Evolutionary conservation across 1,139 yeast genomes (phyloP), one percentile per base, ranked within the genome.

Genomic region (Kodamaea derodonti): DNA sequence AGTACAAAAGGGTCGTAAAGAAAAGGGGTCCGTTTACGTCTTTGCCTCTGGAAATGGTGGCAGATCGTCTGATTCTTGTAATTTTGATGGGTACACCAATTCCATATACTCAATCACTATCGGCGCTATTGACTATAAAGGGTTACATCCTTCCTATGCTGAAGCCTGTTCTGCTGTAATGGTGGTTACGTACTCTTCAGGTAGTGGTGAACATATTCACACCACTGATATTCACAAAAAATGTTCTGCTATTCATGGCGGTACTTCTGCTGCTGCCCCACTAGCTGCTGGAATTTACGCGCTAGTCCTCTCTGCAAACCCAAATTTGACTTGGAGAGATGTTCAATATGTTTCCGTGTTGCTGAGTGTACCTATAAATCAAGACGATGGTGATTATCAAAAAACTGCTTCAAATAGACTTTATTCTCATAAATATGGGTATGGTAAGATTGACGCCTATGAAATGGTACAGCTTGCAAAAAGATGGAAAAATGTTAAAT

Each of bases 201-300:
- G 97, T 1, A 80, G 92, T 3, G 86, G 86, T 20, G 95, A 87
- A 53, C 85, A 78, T 53, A 92, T 94, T 39, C 94, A 85, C 52
- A 86, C 98, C 6, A 86, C 97, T 2, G 97, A 92, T 57, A 75
- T 87, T 36, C 72, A 79, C 33, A 72, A 72, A n/a, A 58, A 62
- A 45, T 94, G 99, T 57, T 65, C 94, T 2, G 70, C 72, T 24
- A 56, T 50, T 20, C 98, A 94, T 59, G 96, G 97, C 7, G 99
- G 99, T 15, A 94, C 99, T 0, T 90, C 97, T 13, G 98, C 98
- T 1, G 97, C 98, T 13, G 98, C 98, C 0, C 99, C 99, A 0
- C 70, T 94, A 37, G 98, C 97, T 0, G 97, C 97, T 0, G 98
- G 98, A 14, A 74, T 94, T 1, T 87, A 84, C 55, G 77, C 97